A percentile compares a stretch with the other conserved stretches of the same genome.
Conservation (phyloP, 768 basidiomycete genomes). For the Suillus plorans region DNA sequence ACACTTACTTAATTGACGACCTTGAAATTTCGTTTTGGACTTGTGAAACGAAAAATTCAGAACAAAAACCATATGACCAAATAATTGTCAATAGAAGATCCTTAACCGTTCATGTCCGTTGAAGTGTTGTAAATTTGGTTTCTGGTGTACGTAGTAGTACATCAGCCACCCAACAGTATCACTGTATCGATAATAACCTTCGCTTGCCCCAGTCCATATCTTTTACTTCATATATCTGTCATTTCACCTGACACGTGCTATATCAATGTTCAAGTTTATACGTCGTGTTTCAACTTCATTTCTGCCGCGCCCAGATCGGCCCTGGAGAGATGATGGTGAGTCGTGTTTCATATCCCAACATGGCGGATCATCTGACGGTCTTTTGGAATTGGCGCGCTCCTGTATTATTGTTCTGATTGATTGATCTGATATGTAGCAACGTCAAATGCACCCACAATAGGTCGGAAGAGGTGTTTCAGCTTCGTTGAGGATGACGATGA, state of each 20-base stretch:
- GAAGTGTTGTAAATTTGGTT: not conserved
- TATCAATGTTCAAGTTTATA: slow-evolving; percentile 62
- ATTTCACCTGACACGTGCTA: not conserved
- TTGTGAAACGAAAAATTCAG: not conserved
- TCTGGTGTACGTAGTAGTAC: slow-evolving; percentile 4
- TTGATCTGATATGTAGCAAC: slow-evolving; percentile 47
- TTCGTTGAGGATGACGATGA: slow-evolving; percentile 40
- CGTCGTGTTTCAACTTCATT: slow-evolving; percentile 70
- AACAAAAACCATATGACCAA: slow-evolving; percentile 14
- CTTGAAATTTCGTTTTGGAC: not conserved
- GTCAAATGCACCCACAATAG: slow-evolving; percentile 69
- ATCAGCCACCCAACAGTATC: not conserved
- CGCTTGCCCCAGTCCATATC: not conserved
- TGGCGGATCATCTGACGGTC: slow-evolving; percentile 5
- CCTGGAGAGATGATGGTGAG: slow-evolving; percentile 79
- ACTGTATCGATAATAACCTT: not conserved
- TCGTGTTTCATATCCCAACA: slow-evolving; percentile 16
- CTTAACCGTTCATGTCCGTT: slow-evolving; percentile 1
- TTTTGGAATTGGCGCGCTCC: slow-evolving; percentile 15
- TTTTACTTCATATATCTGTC: not conserved
- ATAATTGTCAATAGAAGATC: slow-evolving; percentile 23
- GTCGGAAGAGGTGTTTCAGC: slow-evolving; percentile 65
- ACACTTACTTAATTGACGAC: not conserved
- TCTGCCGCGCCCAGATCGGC: slow-evolving; percentile 68
- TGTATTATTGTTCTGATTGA: slow-evolving; percentile 12